Conservation (phyloP, 2,329 filamentous ascomycete species). For the Cladosporium sp. region DNA sequence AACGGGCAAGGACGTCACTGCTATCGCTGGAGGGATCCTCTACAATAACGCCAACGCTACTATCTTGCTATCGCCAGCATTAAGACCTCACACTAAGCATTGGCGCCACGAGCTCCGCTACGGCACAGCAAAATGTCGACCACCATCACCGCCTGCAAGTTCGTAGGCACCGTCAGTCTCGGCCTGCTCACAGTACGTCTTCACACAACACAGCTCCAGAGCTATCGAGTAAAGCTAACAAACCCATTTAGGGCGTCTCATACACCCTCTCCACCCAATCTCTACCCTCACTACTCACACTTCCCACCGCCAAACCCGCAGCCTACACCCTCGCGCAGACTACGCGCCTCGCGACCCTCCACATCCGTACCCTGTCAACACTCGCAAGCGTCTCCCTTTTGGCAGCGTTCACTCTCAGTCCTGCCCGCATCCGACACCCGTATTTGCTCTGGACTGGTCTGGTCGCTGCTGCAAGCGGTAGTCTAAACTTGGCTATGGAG, state of each 20-base stretch:
- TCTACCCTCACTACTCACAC: conserved; percentile 73
- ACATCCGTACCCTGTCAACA: conserved; percentile 63
- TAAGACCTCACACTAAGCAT: not conserved
- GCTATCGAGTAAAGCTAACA: conserved; percentile 4
- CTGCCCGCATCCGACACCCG: conserved; percentile 71
- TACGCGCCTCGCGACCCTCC: conserved; percentile 61
- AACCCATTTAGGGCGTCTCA: conserved; percentile 67
- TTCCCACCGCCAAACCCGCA: conserved; percentile 70
- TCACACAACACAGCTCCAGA: not conserved
- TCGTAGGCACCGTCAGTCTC: conserved; percentile 84
- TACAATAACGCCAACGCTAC: not conserved
- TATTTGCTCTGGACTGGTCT: conserved; percentile 84
- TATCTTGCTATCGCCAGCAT: not conserved
- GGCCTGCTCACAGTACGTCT: conserved; percentile 76
- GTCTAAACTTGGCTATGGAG: conserved; percentile 34
- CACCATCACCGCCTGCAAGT: conserved; percentile 77
- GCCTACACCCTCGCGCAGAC: conserved; percentile 59
- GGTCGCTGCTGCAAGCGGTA: conserved; percentile 51
- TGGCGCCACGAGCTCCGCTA: not conserved
- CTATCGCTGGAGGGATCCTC: not conserved
- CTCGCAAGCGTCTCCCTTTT: conserved; percentile 69
- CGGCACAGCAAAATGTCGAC: conserved; percentile 27
- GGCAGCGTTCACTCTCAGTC: conserved; percentile 73
- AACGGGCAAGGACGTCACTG: not conserved
- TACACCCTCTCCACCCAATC: conserved; percentile 76